Evolutionary conservation across 129 eudicot species (phyloP), one percentile per base, ranked within the genome.

Genomic region (Erigeron canadensis): DNA sequence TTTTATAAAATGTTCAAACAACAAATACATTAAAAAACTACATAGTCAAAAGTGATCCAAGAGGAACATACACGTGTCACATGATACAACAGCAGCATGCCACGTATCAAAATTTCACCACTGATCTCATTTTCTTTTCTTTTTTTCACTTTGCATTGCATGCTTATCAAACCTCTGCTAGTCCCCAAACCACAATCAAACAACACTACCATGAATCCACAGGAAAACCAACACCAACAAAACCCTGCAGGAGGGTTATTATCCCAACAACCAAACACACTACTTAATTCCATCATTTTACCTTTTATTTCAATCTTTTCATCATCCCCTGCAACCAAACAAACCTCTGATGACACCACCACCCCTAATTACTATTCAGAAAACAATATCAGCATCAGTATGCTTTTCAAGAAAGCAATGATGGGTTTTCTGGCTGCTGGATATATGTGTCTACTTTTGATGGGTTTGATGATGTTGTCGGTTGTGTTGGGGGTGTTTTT

Each of bases 361-460:
- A 55, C 71, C 42, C 2, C 69, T 15, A n/a, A n/a, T n/a, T n/a
- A n/a, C n/a, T n/a, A n/a, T n/a, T n/a, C n/a, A n/a, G 50, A 3
- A 11, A 42, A 23, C 43, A 65, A 15, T 38, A 66, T 15, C 7
- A 42, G 21, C 55, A 63, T 39, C 39, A 58, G 18, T 43, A 23
- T 51, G 51, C 58, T 90, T 64, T 21, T 87, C 5, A 70, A 74
- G 75, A 83, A 69, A 46, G 42, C 82, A 2, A 81, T 75, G 44
- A 15, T 73, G 65, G 96, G 96, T 41, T 12, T 92, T 1, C 42
- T 86, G 10, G 91, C 88, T 13, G 96, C 94, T 4, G 86, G 67
- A 0, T 87, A 89, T 46, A 86, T 80, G 10, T 73, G 79, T 43
- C 28, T 83, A 64, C 82, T 83, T 50, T 18, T 92, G 79, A 40